Evolutionary conservation across 352 stramenopile species (phyloP), one percentile per base, ranked within the genome.

Genomic region (Pythium utonaiense): DNA sequence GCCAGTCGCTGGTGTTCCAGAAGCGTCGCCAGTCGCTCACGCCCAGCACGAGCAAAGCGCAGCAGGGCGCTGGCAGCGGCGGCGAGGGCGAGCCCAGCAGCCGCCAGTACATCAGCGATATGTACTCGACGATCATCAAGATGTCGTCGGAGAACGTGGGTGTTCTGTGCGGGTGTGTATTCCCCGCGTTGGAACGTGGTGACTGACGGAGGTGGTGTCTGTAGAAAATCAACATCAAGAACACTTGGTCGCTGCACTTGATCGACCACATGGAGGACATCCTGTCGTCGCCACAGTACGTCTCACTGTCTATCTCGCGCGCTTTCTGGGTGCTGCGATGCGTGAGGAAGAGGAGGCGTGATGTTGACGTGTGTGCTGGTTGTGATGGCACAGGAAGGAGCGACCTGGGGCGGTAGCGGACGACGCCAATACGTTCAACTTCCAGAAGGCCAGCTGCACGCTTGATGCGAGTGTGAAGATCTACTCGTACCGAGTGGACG

Each of bases 391-490:
- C 47, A 61, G 44, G 60, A 47, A 60, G 30, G 42, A 56, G 21
- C 62, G 45, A 52, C 59, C 63, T 10, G 67, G 62, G 10, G 72
- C 69, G 17, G 57, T 82, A 17, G 72, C 73, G 21, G 76, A 74
- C 47, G 64, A 74, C 30, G 61, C 86, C 30, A 73, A 83, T 22
- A 92, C 84, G 55, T 94, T 88, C 55, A 99, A 99, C 69, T 99
- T 99, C 67, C 96, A 98, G 64, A 98, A 98, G 59, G 97, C 97
- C 25, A 98, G 87, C 60, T 99, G 96, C 70, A 99, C 96, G 17
- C 68, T 99, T n/a, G 96, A 99, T 69, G 96, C 97, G 2, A 98
- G 88, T 64, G 95, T 99, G 24, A 99, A 99, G 74, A 99, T 99
- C 62, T 99, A 99, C 74, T 98, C 93, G 34, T 98, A 98, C 70